These are phyloP conservation scores for Penicillium lagena DNA, from an alignment of 495 filamentous ascomycete species.

Conservation along the genomic window DNA sequence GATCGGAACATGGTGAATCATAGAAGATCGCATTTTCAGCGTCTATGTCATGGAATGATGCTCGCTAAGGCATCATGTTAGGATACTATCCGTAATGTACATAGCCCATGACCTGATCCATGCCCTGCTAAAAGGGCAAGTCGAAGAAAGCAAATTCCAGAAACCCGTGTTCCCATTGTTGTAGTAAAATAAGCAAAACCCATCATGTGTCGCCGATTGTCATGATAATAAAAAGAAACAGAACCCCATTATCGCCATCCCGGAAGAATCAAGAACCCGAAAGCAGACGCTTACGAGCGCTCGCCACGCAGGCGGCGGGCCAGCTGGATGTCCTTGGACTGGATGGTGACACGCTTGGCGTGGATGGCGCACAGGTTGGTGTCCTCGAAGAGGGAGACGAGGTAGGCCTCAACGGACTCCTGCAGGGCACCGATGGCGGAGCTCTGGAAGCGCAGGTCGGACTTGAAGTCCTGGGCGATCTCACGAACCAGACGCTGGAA, in stretches of 20 bases:
- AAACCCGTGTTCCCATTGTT: constrained; percentile 40
- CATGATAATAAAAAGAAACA: constrained; percentile 37
- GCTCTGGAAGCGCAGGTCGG: constrained; percentile 98
- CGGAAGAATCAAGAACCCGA: constrained; percentile 33
- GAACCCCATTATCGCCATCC: constrained; percentile 45
- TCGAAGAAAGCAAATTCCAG: constrained; percentile 30
- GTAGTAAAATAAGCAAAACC: constrained; percentile 39
- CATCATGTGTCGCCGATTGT: constrained; percentile 45
- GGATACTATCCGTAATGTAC: constrained; percentile 35
- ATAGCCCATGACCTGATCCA: constrained; percentile 36
- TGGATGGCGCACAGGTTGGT: constrained; percentile 99
- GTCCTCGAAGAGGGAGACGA: constrained; percentile 99
- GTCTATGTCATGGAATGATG: constrained; percentile 37
- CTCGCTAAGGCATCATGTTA: constrained; percentile 26
- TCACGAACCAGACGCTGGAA: constrained; percentile 99
- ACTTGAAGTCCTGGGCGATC: constrained; percentile 99
- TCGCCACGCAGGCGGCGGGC: constrained; percentile 95
- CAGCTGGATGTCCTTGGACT: constrained; percentile 95
- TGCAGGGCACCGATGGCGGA: constrained; percentile 99
- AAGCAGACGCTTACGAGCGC: constrained; percentile 57
- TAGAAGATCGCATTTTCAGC: constrained; percentile 28
- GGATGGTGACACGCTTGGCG: constrained; percentile 98
- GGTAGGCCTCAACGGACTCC: constrained; percentile 99
- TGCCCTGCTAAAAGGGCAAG: constrained; percentile 24
- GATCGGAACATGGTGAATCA: constrained; percentile 13